These are phyloP conservation scores for Rosa multiflora DNA, from an alignment of 306 rosid genomes.

Conservation along the genomic window DNA sequence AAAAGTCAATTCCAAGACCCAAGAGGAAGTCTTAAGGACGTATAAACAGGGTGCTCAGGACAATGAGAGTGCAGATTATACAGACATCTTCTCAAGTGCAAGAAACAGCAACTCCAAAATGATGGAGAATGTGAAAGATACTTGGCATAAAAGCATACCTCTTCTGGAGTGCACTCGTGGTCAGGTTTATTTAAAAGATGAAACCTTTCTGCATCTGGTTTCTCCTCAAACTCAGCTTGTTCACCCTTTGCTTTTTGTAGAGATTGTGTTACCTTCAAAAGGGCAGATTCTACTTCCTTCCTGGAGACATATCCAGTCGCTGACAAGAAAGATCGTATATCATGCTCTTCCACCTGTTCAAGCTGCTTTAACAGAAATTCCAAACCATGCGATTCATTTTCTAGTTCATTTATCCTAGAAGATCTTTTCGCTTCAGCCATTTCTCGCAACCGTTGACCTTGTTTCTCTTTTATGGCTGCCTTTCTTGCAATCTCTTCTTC, in stretches of 20 bases:
- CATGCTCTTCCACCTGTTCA: slow-evolving; percentile 66
- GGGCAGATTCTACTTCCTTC: slow-evolving; percentile 87
- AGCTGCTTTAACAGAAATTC: slow-evolving; percentile 85
- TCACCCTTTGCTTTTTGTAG: slow-evolving; percentile 91
- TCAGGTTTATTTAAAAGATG: slow-evolving; percentile 81
- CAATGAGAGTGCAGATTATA: not conserved
- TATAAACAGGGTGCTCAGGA: not conserved
- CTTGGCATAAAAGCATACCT: slow-evolving; percentile 51
- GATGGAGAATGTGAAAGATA: slow-evolving; percentile 24
- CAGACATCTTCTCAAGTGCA: not conserved
- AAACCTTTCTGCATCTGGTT: slow-evolving; percentile 57
- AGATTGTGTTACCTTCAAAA: slow-evolving; percentile 65
- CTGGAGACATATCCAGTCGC: slow-evolving; percentile 81
- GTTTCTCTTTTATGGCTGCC: slow-evolving; percentile 92
- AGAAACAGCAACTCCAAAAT: slow-evolving; percentile 23
- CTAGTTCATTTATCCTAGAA: slow-evolving; percentile 89
- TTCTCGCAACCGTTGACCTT: slow-evolving; percentile 93
- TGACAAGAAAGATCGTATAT: slow-evolving; percentile 65
- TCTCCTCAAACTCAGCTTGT: slow-evolving; percentile 69
- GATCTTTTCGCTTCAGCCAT: slow-evolving; percentile 98
- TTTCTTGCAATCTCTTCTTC: slow-evolving; percentile 97
- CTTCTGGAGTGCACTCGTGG: slow-evolving; percentile 74
- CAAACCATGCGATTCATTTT: slow-evolving; percentile 78
- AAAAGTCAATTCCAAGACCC: not conserved
- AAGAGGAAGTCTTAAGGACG: not conserved